These are phyloP conservation scores for Penicillium silybi DNA, from an alignment of 495 filamentous ascomycete genomes.

Conservation along the genomic window DNA sequence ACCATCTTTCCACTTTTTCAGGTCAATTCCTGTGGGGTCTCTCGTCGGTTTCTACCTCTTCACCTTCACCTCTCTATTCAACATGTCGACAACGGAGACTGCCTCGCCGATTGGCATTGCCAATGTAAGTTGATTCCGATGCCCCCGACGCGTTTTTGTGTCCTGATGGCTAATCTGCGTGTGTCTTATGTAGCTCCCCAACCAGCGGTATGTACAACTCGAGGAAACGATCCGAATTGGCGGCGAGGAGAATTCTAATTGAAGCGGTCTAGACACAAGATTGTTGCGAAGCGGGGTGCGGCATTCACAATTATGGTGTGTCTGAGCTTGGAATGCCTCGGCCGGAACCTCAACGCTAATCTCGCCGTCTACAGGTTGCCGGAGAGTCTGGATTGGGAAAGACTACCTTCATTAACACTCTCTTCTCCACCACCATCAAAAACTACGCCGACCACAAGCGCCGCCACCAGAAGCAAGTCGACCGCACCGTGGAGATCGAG, in stretches of 20 bases:
- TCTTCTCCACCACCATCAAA: conserved; percentile 99
- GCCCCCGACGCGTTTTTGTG: not conserved
- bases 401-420: conserved; percentile 99
- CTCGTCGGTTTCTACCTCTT: conserved; percentile 17
- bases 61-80: conserved; percentile 32
- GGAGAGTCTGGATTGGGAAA: conserved; percentile 98
- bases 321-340: conserved; percentile 10
- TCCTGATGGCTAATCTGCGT: conserved; percentile 18
- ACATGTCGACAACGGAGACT: conserved; percentile 78
- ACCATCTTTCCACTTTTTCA: conserved; percentile 15
- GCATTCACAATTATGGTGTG: conserved; percentile 98
- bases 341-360: conserved; percentile 27
- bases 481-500: conserved; percentile 99
- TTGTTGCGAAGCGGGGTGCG: conserved; percentile 97
- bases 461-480: conserved; percentile 96
- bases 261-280: conserved; percentile 73
- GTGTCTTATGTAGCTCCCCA: conserved; percentile 60
- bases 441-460: conserved; percentile 99
- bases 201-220: conserved; percentile 65
- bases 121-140: conserved; percentile 60
- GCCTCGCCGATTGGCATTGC: conserved; percentile 98
- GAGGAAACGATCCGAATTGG: conserved; percentile 2
- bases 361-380: conserved; percentile 63
- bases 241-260: conserved; percentile 30
- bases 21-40: conserved; percentile 12